phyloP scores from a whole-genome alignment of 176 grass and related monocot genomes.

The Puccinellia tenuiflora region DNA sequence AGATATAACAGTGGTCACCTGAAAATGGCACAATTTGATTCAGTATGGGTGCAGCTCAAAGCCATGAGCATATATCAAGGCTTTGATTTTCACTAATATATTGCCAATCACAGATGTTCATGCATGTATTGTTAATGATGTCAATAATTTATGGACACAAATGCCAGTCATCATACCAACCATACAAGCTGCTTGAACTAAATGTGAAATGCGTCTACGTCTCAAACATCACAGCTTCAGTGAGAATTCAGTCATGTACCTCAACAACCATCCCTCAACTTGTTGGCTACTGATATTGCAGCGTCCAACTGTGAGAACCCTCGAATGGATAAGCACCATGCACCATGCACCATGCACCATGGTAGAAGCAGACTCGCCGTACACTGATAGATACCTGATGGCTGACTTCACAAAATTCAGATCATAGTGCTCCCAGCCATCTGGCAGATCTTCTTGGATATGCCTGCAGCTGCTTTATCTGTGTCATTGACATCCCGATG shows the following conservation, averaged over 20 bases:
- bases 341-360: too few relatives aligned
- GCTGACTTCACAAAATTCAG: conserved; percentile 43
- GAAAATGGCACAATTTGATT: background rate
- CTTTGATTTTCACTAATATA: background rate
- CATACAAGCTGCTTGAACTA: background rate
- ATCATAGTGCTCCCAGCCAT: conserved; percentile 47
- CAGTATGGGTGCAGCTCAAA: background rate
- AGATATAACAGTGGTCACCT: background rate
- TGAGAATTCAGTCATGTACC: background rate
- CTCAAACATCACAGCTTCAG: background rate
- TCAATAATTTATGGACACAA: background rate
- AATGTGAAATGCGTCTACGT: background rate
- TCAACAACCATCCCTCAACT: background rate
- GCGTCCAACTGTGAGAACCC: background rate
- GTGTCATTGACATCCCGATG: conserved; percentile 31
- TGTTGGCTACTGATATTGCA: background rate
- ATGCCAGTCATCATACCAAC: background rate
- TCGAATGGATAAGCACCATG: conserved; percentile 24
- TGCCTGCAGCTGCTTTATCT: conserved; percentile 33
- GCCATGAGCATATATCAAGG: background rate
- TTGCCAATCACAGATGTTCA: background rate
- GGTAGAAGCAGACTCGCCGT: conserved; percentile 27
- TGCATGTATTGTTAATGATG: background rate
- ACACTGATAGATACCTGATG: conserved; percentile 31
- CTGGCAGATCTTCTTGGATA: conserved; percentile 47